Evolutionary conservation across 768 basidiomycete species (phyloP).

Genomic region (Sarcomyxa edulis): DNA sequence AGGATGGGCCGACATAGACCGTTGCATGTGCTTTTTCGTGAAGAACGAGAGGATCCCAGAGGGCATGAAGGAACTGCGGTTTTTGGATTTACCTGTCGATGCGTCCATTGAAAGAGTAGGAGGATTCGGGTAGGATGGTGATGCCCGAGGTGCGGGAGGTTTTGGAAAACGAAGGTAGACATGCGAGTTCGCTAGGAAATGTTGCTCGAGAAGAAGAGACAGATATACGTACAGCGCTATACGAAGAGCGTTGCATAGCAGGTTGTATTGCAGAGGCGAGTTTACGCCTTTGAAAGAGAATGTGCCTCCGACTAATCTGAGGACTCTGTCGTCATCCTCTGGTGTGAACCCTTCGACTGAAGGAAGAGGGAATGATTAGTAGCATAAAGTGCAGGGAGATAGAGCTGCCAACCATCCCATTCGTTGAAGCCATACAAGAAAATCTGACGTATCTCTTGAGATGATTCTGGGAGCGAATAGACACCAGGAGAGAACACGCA

Average conservation of each 20-base stretch:
- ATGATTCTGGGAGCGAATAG: slow-evolving; percentile 31
- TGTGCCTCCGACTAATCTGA: slow-evolving; percentile 57
- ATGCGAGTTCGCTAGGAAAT: slow-evolving; percentile 44
- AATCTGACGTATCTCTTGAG: slow-evolving; percentile 16
- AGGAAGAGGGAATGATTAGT: background rate
- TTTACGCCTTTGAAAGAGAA: slow-evolving; percentile 48
- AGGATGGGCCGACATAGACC: slow-evolving; percentile 16
- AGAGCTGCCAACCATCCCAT: slow-evolving; percentile 48
- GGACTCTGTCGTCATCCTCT: slow-evolving; percentile 20
- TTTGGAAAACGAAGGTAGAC: slow-evolving; percentile 28
- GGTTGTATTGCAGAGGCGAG: slow-evolving; percentile 34
- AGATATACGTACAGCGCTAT: slow-evolving; percentile 49
- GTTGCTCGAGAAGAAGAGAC: slow-evolving; percentile 58
- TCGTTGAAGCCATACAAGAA: slow-evolving; percentile 48
- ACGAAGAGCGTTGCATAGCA: slow-evolving; percentile 44
- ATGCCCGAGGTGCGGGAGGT: slow-evolving; percentile 19
- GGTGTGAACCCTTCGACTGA: background rate
- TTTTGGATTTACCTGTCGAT: slow-evolving; percentile 13
- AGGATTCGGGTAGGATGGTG: slow-evolving; percentile 12
- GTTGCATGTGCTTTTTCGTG: slow-evolving; percentile 19
- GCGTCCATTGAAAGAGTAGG: background rate
- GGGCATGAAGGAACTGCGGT: slow-evolving; percentile 28
- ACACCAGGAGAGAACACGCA: slow-evolving; percentile 40
- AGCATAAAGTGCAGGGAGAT: background rate
- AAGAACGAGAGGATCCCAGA: slow-evolving; percentile 38